Base-by-base conservation (phyloP, 257 asterid species). In the Paulownia fortunei region DNA sequence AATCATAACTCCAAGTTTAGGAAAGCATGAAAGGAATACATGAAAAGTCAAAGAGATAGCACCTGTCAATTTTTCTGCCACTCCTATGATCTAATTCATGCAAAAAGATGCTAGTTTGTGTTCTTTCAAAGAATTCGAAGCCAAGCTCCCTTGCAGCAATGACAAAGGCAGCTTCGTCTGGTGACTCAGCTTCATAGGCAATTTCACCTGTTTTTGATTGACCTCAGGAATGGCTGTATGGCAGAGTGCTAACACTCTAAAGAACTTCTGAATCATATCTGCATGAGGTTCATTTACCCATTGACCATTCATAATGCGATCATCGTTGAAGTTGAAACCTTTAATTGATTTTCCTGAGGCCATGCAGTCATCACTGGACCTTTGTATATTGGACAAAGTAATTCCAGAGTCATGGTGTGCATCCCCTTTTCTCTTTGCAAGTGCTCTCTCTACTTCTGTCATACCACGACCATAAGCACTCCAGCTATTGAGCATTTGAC, bases 141-240 rank as follows among this genome's bases (percentile, higher is more conserved):
- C 99, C 99, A 73, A 95, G 88, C 82, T 95, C 98, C 80, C 93
- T 88, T 36, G 99, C 97, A 72, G 99, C 93, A 82, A 93, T 86
- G 51, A 95, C 99, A 81, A 95, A 95, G 12, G 98, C 98, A 73
- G 98, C 92, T 84, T 95, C 99, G 85, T 95, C 99, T 0, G 99
- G 99, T 13, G 98, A 95, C 88, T 95, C 99, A 6, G 99, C 99
- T 87, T 93, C 99, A 66, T 93, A 95, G 7, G 90, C 73, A 76
- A 93, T 88, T 73, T 90, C 92, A 36, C 90, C 87, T 3, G 92
- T 81, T 81, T 86, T 76, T 81, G 72, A 82, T 84, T 69, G 64
- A 92, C 87, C 51, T 95, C 99, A 6, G 99, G 98, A 85, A 95
- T 93, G 69, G 96, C 98, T 0, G 98, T 95, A 76, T 95, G 99